Percentiles rank a stretch among this genome's conserved stretches.
Conservation (phyloP, 306 rosid species). For the Calophaca sinica region DNA sequence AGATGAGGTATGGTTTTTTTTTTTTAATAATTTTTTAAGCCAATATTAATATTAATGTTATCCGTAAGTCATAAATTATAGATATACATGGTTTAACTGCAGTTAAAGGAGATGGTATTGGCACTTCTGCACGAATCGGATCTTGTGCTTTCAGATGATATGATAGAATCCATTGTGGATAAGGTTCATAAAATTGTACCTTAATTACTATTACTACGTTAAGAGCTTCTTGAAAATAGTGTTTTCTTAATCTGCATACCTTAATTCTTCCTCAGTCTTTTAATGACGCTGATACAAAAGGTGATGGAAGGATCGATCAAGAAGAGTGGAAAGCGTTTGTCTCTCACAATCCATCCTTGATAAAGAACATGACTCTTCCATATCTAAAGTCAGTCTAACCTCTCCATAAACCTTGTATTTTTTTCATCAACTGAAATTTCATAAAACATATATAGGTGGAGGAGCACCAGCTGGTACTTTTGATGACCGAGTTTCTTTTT, state of each 20-base stretch:
- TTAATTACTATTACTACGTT: neutral
- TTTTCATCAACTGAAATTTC: too few relatives aligned
- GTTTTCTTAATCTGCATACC: constrained; percentile 14
- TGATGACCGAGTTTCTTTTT: neutral
- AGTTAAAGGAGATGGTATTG: constrained; percentile 90
- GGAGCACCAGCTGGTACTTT: neutral
- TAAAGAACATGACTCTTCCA: constrained; percentile 92
- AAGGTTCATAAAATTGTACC: constrained; percentile 58
- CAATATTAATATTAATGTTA: too few relatives aligned
- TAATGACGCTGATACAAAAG: constrained; percentile 74
- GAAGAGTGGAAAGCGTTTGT: constrained; percentile 96
- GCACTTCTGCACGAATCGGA: constrained; percentile 91
- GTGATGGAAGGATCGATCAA: constrained; percentile 87
- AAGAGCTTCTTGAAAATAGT: constrained; percentile 27
- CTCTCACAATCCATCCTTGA: constrained; percentile 70
- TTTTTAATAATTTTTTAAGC: constrained; percentile 1
- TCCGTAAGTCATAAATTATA: constrained; percentile 4
- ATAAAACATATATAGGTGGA: neutral
- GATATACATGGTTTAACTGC: constrained; percentile 39
- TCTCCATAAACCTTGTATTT: constrained; percentile 21
- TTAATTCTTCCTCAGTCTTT: constrained; percentile 63
- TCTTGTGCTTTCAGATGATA: constrained; percentile 76
- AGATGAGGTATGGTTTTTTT: constrained; percentile 67
- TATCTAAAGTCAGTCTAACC: constrained; percentile 68
- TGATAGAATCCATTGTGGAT: constrained; percentile 74